Evolutionary conservation across 306 rosid genomes (phyloP), one percentile per base, ranked within the genome.

Genomic region (Quercus ilex): DNA sequence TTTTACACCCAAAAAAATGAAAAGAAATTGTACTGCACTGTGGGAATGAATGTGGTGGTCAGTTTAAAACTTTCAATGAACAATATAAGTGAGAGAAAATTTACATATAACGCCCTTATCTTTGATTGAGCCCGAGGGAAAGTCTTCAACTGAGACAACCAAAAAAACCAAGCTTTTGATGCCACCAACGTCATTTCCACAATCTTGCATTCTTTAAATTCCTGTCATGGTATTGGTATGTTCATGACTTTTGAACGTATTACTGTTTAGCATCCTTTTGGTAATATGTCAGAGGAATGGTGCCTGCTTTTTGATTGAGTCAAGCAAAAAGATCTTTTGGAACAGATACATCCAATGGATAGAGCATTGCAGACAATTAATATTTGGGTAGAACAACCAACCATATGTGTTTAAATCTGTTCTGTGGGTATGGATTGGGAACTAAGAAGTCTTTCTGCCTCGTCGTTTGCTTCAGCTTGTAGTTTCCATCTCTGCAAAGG

Each of bases 401-500:
- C 71, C 56, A 52, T 74, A 59, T 25, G 57, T 65, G 79, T 51
- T 82, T 84, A 90, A 58, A 75, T 79, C 77, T 88, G 86, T 64
- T 91, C 92, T 14, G 80, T 69, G 21, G 93, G 85, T 69, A 86
- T 73, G 28, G 96, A 69, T 80, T 91, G 93, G 55, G 97, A 90
- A 76, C 89, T 88, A 71, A 93, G 91, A 74, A 93, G 93, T 79
- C 98, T 91, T 89, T 93, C 98, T 4, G 97, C 98, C 82, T 93
- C 98, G 33, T 93, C 97, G 67, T 90, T 93, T 70, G 98, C 98
- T 89, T 93, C 95, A 23, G 91, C 95, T 86, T 89, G 97, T 83
- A 88, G 28, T 82, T 78, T 91, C 98, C 98, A 93, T 84, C 84
- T 87, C 98, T 93, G 91, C 30, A 72, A 69, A 51, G 26, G 3